Conservation (phyloP, 495 filamentous ascomycete species). For the Clavariopsis aquatica region DNA sequence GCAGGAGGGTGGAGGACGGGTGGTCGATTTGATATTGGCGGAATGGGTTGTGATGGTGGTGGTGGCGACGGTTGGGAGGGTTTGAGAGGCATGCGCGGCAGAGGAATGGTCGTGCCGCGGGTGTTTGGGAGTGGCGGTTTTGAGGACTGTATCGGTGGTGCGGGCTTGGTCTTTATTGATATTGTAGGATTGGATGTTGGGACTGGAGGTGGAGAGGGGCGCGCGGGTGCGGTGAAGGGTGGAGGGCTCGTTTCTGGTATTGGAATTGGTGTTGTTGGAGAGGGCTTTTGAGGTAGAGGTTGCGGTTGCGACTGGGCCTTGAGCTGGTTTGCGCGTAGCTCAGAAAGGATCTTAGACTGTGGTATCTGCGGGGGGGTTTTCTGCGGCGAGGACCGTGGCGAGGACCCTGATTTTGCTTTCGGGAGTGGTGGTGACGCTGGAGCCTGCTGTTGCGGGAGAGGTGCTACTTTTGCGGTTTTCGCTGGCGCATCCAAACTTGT, state of each 20-base stretch:
- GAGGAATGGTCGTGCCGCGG: slow-evolving; percentile 10
- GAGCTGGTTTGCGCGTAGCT: not conserved
- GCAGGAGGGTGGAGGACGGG: not conserved
- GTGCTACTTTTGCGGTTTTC: slow-evolving; percentile 14
- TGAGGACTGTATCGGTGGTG: not conserved
- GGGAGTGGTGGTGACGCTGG: not conserved
- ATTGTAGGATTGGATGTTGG: too few species aligned
- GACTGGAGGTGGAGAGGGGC: not conserved
- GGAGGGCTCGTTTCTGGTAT: not conserved
- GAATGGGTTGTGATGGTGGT: not conserved
- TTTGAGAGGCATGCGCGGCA: slow-evolving; percentile 3
- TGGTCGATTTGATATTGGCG: slow-evolving; percentile 3
- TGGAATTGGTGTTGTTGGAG: not conserved
- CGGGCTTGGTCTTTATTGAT: not conserved
- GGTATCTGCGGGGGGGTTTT: not conserved
- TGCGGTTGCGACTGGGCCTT: not conserved
- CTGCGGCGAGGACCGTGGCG: too few species aligned
- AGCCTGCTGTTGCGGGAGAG: not conserved
- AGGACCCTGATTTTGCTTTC: not conserved
- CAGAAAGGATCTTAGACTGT: not conserved
- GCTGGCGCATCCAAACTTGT: slow-evolving; percentile 3
- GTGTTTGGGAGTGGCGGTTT: not conserved
- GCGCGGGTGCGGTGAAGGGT: not conserved
- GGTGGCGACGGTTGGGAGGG: not conserved
- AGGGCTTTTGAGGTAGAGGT: not conserved